phyloP scores from a whole-genome alignment of 305 asterid genomes.

The Nicotiana rustica region DNA sequence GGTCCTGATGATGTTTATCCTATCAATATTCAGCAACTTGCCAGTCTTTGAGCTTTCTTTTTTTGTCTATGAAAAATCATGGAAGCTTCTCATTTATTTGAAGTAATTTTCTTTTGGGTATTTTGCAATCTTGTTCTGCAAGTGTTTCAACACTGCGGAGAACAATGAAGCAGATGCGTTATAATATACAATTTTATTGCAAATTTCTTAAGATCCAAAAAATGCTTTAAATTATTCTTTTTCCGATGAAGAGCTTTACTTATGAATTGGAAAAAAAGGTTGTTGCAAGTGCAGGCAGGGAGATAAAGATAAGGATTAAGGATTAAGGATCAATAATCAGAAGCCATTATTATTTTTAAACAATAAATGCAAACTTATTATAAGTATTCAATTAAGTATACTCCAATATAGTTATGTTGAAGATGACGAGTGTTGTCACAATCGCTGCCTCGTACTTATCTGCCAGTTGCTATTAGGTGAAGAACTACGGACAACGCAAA shows the following conservation, averaged over 20 bases:
- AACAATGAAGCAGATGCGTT: neutral
- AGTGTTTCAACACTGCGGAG: neutral
- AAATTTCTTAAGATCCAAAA: neutral
- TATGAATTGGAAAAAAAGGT: neutral
- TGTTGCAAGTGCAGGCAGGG: neutral
- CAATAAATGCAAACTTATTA: neutral
- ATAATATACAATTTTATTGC: neutral
- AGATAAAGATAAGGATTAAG: too few species aligned
- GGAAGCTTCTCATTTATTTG: neutral
- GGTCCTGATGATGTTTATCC: slow-evolving; percentile 47
- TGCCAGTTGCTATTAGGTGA: neutral
- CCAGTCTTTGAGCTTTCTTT: slow-evolving; percentile 38
- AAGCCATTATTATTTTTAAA: neutral
- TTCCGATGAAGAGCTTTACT: neutral
- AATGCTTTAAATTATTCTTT: neutral
- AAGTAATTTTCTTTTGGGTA: neutral
- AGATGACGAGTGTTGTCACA: neutral
- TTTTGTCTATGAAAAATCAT: neutral
- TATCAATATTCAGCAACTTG: slow-evolving; percentile 50
- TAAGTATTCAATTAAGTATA: neutral
- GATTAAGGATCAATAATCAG: neutral
- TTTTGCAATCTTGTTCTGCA: slow-evolving; percentile 1
- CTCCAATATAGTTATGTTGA: neutral
- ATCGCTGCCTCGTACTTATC: neutral
- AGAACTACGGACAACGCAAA: neutral